Percentiles rank a stretch among this genome's conserved stretches.
These are phyloP conservation scores for Neodidymelliopsis sp. DNA, from an alignment of 2,329 filamentous ascomycete genomes.

Conservation along the genomic window DNA sequence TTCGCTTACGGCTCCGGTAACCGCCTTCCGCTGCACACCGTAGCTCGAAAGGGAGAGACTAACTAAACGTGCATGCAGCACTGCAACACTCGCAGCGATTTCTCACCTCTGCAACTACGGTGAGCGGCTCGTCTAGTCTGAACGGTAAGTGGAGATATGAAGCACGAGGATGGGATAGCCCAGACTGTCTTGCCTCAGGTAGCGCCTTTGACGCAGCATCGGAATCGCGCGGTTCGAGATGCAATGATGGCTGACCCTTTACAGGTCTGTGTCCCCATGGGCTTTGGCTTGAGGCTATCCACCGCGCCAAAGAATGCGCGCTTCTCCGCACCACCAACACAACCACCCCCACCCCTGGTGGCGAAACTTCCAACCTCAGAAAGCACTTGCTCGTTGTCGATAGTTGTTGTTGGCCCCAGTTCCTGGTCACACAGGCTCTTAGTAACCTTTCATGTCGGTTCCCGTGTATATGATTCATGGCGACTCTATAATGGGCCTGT, in stretches of 20 bases:
- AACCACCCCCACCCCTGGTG: neutral
- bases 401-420: conserved; percentile 2
- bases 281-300: conserved; percentile 1
- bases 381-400: neutral
- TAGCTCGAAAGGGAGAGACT: conserved; percentile 10
- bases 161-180: conserved; percentile 17
- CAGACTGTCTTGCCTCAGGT: conserved; percentile 8
- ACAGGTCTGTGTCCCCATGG: conserved; percentile 8
- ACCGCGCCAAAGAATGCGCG: conserved; percentile 12
- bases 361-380: neutral
- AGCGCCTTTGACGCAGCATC: conserved; percentile 6
- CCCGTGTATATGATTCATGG: conserved; percentile 1
- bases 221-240: conserved; percentile 12
- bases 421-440: conserved; percentile 1
- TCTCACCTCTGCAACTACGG: conserved; percentile 11
- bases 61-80: conserved; percentile 10
- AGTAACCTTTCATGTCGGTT: too few relatives aligned
- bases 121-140: conserved; percentile 5
- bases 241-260: conserved; percentile 4
- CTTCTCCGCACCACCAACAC: conserved; percentile 14
- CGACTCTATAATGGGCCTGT: conserved; percentile 1
- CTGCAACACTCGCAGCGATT: conserved; percentile 15
- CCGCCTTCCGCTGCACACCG: conserved; percentile 12
- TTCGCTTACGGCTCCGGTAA: conserved; percentile 12
- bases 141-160: conserved; percentile 1